Evolutionary conservation across 805 yeast species (phyloP).

Genomic region (Cyberlindnera misumaiensis): DNA sequence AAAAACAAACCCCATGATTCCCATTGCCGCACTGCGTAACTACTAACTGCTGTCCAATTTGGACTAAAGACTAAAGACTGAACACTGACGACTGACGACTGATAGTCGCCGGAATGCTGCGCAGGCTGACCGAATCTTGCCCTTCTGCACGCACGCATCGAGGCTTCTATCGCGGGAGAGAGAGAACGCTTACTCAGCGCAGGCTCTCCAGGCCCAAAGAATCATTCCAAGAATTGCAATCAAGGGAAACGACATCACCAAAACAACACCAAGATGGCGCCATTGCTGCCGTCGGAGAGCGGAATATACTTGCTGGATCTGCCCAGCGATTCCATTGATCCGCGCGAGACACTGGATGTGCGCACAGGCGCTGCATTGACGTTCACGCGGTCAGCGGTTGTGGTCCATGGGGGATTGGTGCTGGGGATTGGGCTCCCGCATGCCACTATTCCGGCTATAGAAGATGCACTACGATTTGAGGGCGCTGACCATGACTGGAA

Average conservation of each 20-base stretch:
- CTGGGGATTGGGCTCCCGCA: slow-evolving; percentile 34
- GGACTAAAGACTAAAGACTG: no score
- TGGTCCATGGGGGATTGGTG: slow-evolving; percentile 64
- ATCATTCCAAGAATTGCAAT: no score
- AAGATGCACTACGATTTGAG: slow-evolving; percentile 5
- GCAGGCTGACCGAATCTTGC: no score
- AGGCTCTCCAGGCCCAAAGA: no score
- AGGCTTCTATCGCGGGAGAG: no score
- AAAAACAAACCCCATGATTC: no score
- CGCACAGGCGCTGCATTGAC: slow-evolving; percentile 65
- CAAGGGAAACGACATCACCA: background rate
- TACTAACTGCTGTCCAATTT: no score
- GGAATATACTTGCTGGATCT: slow-evolving; percentile 48
- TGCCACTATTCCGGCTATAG: slow-evolving; percentile 12
- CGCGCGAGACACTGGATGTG: slow-evolving; percentile 46
- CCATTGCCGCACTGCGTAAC: no score
- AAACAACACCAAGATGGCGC: slow-evolving; percentile 38
- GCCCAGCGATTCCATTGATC: slow-evolving; percentile 47
- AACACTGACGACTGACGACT: no score
- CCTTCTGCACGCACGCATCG: no score
- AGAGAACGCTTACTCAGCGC: no score
- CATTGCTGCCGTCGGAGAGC: slow-evolving; percentile 58
- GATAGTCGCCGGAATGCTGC: no score
- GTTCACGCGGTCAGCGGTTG: slow-evolving; percentile 50
- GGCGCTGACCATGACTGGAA: slow-evolving; percentile 4